A percentile compares a stretch with the other conserved stretches of the same genome.
These are phyloP conservation scores for Hydnum rufescens DNA, from an alignment of 768 basidiomycete species.

Conservation along the genomic window DNA sequence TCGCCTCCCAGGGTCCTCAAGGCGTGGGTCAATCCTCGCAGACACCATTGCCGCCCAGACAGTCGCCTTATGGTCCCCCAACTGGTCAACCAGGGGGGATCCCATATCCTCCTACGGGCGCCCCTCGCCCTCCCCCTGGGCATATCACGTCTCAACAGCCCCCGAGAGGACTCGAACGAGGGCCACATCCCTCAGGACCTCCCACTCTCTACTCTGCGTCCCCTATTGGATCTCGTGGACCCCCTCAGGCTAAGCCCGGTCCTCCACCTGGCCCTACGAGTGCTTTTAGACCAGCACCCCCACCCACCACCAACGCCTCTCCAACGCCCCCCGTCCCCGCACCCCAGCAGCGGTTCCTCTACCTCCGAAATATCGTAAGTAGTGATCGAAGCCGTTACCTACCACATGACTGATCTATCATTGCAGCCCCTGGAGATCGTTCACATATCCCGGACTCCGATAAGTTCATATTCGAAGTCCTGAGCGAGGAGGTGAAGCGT, in stretches of 20 bases:
- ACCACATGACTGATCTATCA: background rate
- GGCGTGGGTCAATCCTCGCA: no score
- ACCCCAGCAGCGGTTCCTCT: conserved; percentile 26
- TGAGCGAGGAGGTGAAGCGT: conserved; percentile 40
- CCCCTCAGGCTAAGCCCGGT: background rate
- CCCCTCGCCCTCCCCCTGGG: no score
- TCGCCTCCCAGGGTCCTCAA: no score
- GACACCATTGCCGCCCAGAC: no score
- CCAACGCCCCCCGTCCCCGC: no score
- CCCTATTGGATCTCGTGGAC: background rate
- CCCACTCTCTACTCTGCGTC: background rate
- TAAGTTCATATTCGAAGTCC: conserved; percentile 42
- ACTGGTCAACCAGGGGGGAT: conserved; percentile 5
- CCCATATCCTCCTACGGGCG: background rate
- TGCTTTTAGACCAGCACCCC: no score
- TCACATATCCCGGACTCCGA: conserved; percentile 69
- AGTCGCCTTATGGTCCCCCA: conserved; percentile 7
- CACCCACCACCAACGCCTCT: no score
- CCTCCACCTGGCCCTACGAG: conserved; percentile 6
- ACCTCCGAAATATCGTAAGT: conserved; percentile 42
- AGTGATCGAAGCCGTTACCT: background rate
- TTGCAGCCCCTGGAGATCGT: conserved; percentile 68
- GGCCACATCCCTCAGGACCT: background rate
- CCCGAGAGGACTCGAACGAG: background rate
- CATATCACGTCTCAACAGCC: no score